Evolutionary conservation across 148 eudicot species (phyloP), one percentile per base, ranked within the genome.

Genomic region (Mesembryanthemum crystallinum): DNA sequence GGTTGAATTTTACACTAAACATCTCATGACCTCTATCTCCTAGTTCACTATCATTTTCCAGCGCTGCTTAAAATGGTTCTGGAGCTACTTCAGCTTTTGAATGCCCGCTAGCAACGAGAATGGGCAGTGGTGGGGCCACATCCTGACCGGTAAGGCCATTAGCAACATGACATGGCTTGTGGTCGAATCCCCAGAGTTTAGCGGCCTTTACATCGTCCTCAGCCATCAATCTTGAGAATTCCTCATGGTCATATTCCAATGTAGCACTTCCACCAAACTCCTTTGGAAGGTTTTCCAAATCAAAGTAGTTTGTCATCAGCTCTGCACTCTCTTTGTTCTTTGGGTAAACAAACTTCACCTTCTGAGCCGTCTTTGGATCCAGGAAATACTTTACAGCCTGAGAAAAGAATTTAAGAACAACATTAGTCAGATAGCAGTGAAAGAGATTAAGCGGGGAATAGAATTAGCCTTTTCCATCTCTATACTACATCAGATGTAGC

Each of bases 241-340:
- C 94, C 74, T 84, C 90, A 30, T 93, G 98, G 70, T 95, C 92
- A 60, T 92, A 95, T 45, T 90, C 83, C 75, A 95, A 79, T 47
- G 91, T 88, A 9, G 88, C 83, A 47, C 89, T 85, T 7, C 98
- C 97, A 7, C 97, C 98, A 76, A 95, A 95, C 86, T 89, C 96
- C 73, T 78, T 82, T 0, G 96, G 96, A 68, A 95, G 97, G 71
- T 92, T 95, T 64, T 87, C 89, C 18, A 85, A 69, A 80, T 95
- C 94, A 37, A 95, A 92, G 64, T 76, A 88, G 57, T 83, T 75
- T 72, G 73, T 87, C 98, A 95, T 92, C 24, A 90, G 70, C 87
- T 92, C 97, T 57, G 82, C 71, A 63, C 98, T 89, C 2, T 84
- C 94, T 76, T 95, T 83, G 76, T 86, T 76, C 58, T 86, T 83